phyloP scores from a whole-genome alignment of 805 yeast species.

The Candida gorgasii region DNA sequence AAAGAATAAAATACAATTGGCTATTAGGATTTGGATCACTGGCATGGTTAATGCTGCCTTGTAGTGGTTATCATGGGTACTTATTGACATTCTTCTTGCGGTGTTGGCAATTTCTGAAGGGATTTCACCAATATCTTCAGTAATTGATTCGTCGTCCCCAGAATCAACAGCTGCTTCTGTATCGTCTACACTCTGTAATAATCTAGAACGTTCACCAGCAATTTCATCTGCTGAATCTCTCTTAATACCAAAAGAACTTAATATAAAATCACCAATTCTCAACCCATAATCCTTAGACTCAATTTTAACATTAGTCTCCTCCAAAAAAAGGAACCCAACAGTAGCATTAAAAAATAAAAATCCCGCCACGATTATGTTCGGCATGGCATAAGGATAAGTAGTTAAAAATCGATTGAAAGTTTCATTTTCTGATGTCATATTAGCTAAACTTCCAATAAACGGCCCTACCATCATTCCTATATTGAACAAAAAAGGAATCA shows the following conservation, averaged over 20 bases:
- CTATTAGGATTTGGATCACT: constrained; percentile 30
- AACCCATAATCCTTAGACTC: constrained; percentile 25
- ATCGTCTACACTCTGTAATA: no score
- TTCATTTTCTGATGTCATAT: constrained; percentile 16
- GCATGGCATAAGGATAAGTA: constrained; percentile 34
- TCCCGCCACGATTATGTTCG: constrained; percentile 33
- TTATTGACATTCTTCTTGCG: constrained; percentile 9
- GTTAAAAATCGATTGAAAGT: constrained; percentile 19
- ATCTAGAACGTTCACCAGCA: not conserved
- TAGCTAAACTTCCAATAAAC: constrained; percentile 42
- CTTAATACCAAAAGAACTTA: constrained; percentile 26
- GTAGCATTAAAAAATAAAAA: constrained; percentile 23
- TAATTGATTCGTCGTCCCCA: constrained; percentile 8
- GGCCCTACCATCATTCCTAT: constrained; percentile 65
- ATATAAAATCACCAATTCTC: constrained; percentile 32
- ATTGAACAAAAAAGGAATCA: constrained; percentile 60
- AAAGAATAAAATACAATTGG: constrained; percentile 31
- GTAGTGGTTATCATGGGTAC: constrained; percentile 6
- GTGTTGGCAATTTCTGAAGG: constrained; percentile 19
- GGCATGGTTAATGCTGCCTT: constrained; percentile 24
- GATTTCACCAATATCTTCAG: constrained; percentile 5
- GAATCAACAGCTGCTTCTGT: constrained; percentile 3
- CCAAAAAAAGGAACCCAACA: constrained; percentile 32
- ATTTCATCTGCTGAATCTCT: no score
- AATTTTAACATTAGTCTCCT: constrained; percentile 31